A percentile compares a stretch with the other conserved stretches of the same genome.
Conservation (phyloP, 805 yeast species). For the Metschnikowia shivogae region DNA sequence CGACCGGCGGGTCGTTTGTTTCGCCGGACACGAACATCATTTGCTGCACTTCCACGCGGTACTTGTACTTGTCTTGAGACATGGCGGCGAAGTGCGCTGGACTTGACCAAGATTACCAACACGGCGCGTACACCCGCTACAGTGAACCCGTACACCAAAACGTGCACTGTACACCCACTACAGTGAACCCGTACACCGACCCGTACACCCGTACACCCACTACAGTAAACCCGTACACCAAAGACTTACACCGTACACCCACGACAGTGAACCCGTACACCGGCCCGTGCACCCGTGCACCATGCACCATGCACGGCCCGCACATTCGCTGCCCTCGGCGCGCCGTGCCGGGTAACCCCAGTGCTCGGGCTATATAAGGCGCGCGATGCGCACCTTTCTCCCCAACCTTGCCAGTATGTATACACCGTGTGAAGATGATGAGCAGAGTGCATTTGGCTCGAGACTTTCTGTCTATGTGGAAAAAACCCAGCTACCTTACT, state of each 20-base stretch:
- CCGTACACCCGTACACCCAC: too few relatives aligned
- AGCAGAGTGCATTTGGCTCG: slow-evolving; percentile 99
- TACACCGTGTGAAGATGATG: slow-evolving; percentile 52
- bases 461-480: slow-evolving; percentile 96
- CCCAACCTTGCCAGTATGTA: slow-evolving; percentile 4
- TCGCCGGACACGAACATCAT: slow-evolving; percentile 99
- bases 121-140: too few relatives aligned
- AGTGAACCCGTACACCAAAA: too few relatives aligned
- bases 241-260: too few relatives aligned
- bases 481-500: slow-evolving; percentile 95
- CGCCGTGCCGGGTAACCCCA: slow-evolving; percentile 7
- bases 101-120: too few relatives aligned
- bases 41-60: slow-evolving; percentile 87
- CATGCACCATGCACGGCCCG: too few relatives aligned
- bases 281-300: too few relatives aligned
- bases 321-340: background rate
- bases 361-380: slow-evolving; percentile 1
- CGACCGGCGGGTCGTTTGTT: slow-evolving; percentile 88
- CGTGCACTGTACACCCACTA: too few relatives aligned
- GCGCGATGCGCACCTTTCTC: background rate
- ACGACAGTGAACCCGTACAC: too few relatives aligned
- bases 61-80: slow-evolving; percentile 52
- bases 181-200: too few relatives aligned
- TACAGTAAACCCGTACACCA: too few relatives aligned
- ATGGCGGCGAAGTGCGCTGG: background rate